phyloP scores from a whole-genome alignment of 78 protist species.

The Planoprotostelium fungivorum region DNA sequence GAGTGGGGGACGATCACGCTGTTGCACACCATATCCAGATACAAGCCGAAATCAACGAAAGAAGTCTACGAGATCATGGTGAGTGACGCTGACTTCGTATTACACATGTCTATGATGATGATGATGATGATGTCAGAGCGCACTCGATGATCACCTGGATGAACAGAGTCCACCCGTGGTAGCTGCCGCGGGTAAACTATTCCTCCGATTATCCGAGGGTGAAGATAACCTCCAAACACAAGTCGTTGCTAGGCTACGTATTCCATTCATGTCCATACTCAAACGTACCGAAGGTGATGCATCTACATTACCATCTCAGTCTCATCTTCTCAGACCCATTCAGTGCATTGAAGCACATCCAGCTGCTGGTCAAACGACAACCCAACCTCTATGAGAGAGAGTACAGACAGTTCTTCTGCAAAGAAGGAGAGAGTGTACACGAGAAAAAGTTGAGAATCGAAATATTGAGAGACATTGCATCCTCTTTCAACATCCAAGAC shows the following conservation, averaged over 20 bases:
- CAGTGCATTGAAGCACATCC: background rate
- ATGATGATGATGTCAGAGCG: no score
- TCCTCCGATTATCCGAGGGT: background rate
- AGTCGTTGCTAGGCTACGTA: background rate
- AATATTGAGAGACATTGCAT: background rate
- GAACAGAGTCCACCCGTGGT: background rate
- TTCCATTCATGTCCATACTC: no score
- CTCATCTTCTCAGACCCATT: background rate
- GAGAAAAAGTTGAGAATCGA: background rate
- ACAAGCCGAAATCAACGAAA: constrained; percentile 20
- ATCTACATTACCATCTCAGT: no score
- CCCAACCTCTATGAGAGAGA: background rate
- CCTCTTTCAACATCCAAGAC: background rate
- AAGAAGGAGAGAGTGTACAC: background rate
- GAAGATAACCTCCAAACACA: background rate
- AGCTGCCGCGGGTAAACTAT: background rate
- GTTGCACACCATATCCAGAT: constrained; percentile 33
- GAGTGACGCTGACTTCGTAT: no score
- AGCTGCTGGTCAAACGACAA: background rate
- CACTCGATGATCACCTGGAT: background rate
- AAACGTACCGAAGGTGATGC: no score
- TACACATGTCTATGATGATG: no score
- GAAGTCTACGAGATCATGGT: constrained; percentile 75
- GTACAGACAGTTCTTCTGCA: background rate
- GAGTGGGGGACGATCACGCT: constrained; percentile 81